These are phyloP conservation scores for Fusarium staphyleae DNA, from an alignment of 2,329 filamentous ascomycete species.

Conservation along the genomic window DNA sequence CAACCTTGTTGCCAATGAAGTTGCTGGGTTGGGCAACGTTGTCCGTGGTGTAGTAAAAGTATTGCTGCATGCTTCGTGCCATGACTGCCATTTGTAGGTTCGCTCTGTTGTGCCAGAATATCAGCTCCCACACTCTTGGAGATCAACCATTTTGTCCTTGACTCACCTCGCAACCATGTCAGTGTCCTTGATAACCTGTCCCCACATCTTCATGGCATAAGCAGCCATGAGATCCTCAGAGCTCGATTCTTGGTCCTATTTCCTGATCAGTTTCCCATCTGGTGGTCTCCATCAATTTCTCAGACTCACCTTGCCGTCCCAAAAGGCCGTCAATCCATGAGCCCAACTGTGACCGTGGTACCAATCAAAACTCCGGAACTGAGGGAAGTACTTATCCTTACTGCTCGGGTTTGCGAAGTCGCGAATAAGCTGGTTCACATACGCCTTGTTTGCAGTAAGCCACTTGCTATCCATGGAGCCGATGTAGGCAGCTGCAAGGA, in stretches of 20 bases:
- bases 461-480: constrained; percentile 79
- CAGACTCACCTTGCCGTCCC: constrained; percentile 71
- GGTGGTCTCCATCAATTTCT: too few relatives aligned
- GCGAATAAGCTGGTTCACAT: constrained; percentile 83
- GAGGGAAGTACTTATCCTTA: constrained; percentile 78
- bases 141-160: background rate
- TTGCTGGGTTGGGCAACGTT: constrained; percentile 75
- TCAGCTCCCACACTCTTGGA: constrained; percentile 3
- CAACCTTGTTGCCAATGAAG: constrained; percentile 82
- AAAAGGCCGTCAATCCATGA: constrained; percentile 73
- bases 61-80: constrained; percentile 73
- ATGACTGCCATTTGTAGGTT: constrained; percentile 86
- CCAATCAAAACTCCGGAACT: constrained; percentile 89
- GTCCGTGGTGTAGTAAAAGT: constrained; percentile 79
- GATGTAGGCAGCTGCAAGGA: constrained; percentile 85
- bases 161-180: constrained; percentile 77
- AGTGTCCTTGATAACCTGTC: constrained; percentile 73
- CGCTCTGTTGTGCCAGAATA: constrained; percentile 53
- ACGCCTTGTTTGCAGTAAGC: constrained; percentile 76
- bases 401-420: constrained; percentile 80
- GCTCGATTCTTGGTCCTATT: constrained; percentile 77
- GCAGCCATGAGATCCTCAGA: constrained; percentile 89
- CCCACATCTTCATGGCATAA: constrained; percentile 96
- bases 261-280: constrained; percentile 3
- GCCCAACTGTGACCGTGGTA: constrained; percentile 96